Evolutionary conservation across 1,139 yeast genomes (phyloP), one percentile per base, ranked within the genome.

Genomic region (Candida sanyaensis): DNA sequence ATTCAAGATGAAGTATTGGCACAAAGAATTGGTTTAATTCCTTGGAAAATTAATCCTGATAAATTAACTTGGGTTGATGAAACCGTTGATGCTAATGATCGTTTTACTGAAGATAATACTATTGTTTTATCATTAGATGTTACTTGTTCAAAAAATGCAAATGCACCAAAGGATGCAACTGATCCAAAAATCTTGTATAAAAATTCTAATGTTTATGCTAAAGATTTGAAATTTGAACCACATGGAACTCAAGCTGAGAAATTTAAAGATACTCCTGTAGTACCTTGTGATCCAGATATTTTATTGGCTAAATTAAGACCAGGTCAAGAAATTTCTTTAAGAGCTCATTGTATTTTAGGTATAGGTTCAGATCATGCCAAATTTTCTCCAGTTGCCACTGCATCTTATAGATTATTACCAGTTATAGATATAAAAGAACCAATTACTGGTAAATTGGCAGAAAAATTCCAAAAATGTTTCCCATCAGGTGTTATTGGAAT

Each of bases 1-100:
- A 88, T 93, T 54, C 98, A 92, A 67, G 99, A 93, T 66, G 99
- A 93, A 71, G 97, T 93, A 11, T 80, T 93, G 58, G 93, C 99
- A 5, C 97, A 90, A 62, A 83, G 99, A 74, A 83, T 93, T 52
- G 99, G 99, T 41, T 77, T 93, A 54, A 80, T 93, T 47, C 99
- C 99, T 31, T 77, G 95, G 59, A 86, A 86, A 57, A 87, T 90
- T 43, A 96, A 90, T 64, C 98, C 99, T n/a, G 98, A 93, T 69
- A 68, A 76, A 60, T 74, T 89, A 56, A 75, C 80, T 8, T 88
- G 96, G 97, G 81, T 88, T 40, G 96, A 89, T 61, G 72, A 74
- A 32, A 61, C 71, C 13, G 77, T 78, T 33, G 88, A 84, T 44
- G 91, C 83, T 55, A 80, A 79, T 43, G 89, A 84, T 60, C 78